Evolutionary conservation across 352 stramenopile species (phyloP).

Genomic region (Pythium rishiriense): DNA sequence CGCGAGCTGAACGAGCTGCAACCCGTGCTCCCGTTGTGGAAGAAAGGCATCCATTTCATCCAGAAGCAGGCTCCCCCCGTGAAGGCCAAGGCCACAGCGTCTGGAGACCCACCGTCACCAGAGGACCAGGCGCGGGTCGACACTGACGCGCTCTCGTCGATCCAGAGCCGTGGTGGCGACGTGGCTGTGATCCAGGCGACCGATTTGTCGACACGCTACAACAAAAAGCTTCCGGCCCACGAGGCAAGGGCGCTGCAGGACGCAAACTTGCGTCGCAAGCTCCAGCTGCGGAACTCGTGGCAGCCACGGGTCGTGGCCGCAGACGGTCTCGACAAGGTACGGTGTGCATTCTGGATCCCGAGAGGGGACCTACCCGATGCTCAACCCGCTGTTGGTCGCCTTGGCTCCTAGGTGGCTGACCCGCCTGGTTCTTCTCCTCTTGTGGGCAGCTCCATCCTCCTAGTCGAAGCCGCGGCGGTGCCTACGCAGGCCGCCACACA

Average conservation of each 20-base stretch:
- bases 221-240: conserved; percentile 24
- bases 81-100: conserved; percentile 8
- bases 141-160: not conserved
- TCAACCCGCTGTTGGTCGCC: not conserved
- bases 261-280: conserved; percentile 49
- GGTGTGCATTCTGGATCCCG: not conserved
- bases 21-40: conserved; percentile 42
- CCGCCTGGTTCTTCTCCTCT: conserved; percentile 15
- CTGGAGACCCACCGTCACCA: not conserved
- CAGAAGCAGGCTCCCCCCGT: conserved; percentile 22
- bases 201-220: not conserved
- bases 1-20: conserved; percentile 50
- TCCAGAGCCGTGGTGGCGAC: not conserved
- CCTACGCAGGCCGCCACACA: not conserved
- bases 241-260: conserved; percentile 39
- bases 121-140: too few species aligned
- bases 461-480: conserved; percentile 11
- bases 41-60: conserved; percentile 28
- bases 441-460: conserved; percentile 28
- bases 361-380: too few species aligned
- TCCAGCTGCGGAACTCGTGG: conserved; percentile 67
- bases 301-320: conserved; percentile 28
- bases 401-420: conserved; percentile 10
- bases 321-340: conserved; percentile 4
- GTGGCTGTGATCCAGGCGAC: not conserved